These are phyloP conservation scores for Candida schatavii DNA, from an alignment of 805 yeast species.

Conservation along the genomic window DNA sequence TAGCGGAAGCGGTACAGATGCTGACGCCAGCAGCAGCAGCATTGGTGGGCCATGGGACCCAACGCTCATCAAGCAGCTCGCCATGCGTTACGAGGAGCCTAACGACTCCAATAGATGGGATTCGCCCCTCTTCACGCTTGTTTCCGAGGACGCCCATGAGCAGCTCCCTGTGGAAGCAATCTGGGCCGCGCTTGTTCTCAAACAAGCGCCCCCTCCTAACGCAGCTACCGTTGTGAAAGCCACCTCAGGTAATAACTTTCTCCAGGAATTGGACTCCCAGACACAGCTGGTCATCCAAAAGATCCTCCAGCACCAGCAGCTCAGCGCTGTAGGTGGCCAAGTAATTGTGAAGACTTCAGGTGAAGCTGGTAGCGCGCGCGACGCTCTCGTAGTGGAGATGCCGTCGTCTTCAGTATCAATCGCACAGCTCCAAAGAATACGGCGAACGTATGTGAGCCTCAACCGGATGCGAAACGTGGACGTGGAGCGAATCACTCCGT, in stretches of 20 bases:
- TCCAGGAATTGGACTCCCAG: slow-evolving; percentile 71
- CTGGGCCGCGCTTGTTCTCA: slow-evolving; percentile 58
- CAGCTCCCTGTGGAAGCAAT: slow-evolving; percentile 63
- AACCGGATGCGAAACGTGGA: slow-evolving; percentile 79
- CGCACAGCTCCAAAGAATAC: slow-evolving; percentile 77
- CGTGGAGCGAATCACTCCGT: slow-evolving; percentile 58
- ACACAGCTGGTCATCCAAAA: slow-evolving; percentile 65
- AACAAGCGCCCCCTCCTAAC: slow-evolving; percentile 71
- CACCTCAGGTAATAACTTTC: slow-evolving; percentile 69
- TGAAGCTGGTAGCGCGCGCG: slow-evolving; percentile 19
- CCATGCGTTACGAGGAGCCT: slow-evolving; percentile 92
- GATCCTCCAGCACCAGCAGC: slow-evolving; percentile 60
- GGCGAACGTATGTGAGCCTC: slow-evolving; percentile 79
- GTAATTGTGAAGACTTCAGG: slow-evolving; percentile 40
- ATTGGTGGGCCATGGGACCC: slow-evolving; percentile 55
- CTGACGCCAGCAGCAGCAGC: background rate
- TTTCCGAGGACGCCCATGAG: slow-evolving; percentile 47
- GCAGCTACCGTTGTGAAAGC: slow-evolving; percentile 82
- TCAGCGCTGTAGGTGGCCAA: slow-evolving; percentile 45
- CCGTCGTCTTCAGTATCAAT: slow-evolving; percentile 62
- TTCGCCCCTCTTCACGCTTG: slow-evolving; percentile 77
- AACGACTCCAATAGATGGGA: slow-evolving; percentile 88
- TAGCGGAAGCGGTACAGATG: slow-evolving; percentile 12
- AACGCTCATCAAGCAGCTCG: slow-evolving; percentile 61
- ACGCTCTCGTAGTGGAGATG: slow-evolving; percentile 49